phyloP scores from a whole-genome alignment of 495 filamentous ascomycete species.

The Trichocladium uniseriatum region DNA sequence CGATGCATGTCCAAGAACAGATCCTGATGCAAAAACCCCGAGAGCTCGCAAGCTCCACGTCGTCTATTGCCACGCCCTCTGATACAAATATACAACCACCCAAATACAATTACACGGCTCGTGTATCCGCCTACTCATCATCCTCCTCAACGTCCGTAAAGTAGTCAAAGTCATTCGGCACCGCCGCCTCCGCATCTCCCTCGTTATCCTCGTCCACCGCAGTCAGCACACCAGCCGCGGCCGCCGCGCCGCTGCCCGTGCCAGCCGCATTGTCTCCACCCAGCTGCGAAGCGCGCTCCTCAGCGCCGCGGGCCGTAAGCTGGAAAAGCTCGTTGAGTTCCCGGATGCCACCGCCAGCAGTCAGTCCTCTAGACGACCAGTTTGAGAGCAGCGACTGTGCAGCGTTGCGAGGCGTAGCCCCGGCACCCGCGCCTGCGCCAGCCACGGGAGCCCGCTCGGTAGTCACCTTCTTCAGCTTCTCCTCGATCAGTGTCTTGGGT shows the following conservation, averaged over 20 bases:
- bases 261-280: constrained; percentile 3
- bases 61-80: background rate
- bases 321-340: constrained; percentile 33
- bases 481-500: constrained; percentile 67
- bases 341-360: constrained; percentile 4
- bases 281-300: constrained; percentile 10
- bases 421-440: constrained; percentile 19
- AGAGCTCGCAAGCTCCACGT: no score
- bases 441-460: constrained; percentile 51
- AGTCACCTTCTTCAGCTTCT: constrained; percentile 74
- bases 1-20: no score
- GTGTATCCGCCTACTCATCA: constrained; percentile 25
- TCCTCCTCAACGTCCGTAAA: constrained; percentile 64
- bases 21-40: no score
- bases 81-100: constrained; percentile 2
- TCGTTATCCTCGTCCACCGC: constrained; percentile 82
- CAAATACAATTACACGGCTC: no score
- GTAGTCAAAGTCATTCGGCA: constrained; percentile 80
- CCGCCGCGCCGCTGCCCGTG: constrained; percentile 50
- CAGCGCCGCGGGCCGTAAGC: constrained; percentile 8
- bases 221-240: constrained; percentile 70
- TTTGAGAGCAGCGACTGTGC: constrained; percentile 13
- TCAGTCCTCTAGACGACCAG: constrained; percentile 2
- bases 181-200: constrained; percentile 68
- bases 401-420: constrained; percentile 9